Base-by-base conservation (phyloP, 805 yeast genomes). In the Metschnikowia dekortorum region DNA sequence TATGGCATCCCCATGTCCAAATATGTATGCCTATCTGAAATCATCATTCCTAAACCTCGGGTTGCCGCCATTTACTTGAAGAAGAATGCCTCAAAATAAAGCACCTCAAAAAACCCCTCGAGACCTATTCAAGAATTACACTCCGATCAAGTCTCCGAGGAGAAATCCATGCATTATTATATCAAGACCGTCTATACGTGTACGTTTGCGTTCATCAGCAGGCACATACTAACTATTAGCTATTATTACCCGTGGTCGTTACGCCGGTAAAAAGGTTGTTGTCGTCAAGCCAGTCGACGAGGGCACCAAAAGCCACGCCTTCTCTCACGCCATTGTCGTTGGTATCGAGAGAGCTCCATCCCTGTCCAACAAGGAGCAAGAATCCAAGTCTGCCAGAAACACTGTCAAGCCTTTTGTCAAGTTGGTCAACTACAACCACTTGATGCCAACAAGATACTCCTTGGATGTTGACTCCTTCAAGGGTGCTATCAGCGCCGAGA, bases 261-360 rank as follows among this genome's bases (percentile, higher is more conserved):
- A 84, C 89, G 99, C 99, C 76, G 99, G 99, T 84, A 92, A 91
- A 88, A 94, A 94, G 87, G 99, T 94, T 65, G 99, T 94, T 76
- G 90, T 94, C 74, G 91, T 94, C 75, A 90, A 89, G 80, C 94
- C 97, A 67, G 95, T 88, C 76, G 98, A 94, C 73, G 97, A 94
- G 73, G 99, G 99, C 75, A 83, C 98, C 82, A 94, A 94, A 83
- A 75, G 94, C 61, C 97, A 92, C 84, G 94, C 95, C 71, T 94
- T 90, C 88, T 96, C 97, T 76, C 98, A 94, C 71, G 99, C 99
- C 75, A 83, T 94, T 69, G 99, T 94, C 71, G 98, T 96, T 65
- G 99, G 99, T 85, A 85, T 94, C 66, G 99, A 94, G 84, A 88
- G 97, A 79, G 87, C 87, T 79, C 99, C 99, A 78, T 81, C 87